Evolutionary conservation across 2,329 filamentous ascomycete genomes (phyloP).

Genomic region (Fusarium sambucinum): DNA sequence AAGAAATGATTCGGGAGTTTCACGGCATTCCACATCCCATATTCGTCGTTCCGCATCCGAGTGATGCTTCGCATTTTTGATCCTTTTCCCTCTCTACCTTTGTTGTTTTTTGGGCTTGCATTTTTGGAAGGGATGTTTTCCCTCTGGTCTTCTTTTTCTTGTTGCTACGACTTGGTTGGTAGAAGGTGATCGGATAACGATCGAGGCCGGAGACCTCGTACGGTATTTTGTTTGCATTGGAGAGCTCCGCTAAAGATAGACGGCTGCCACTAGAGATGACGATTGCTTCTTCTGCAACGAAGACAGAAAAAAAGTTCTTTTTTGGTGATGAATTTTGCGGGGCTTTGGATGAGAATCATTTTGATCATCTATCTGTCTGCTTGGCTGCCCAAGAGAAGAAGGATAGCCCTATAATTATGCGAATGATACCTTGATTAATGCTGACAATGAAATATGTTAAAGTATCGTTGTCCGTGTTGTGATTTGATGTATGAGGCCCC

Average conservation of each 20-base stretch:
- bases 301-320: slow-evolving; percentile 44
- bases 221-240: slow-evolving; percentile 17
- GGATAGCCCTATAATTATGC: slow-evolving; percentile 12
- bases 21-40: slow-evolving; percentile 27
- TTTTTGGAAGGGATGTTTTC: slow-evolving; percentile 17
- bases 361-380: slow-evolving; percentile 24
- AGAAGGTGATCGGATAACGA: slow-evolving; percentile 19
- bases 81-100: neutral
- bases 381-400: slow-evolving; percentile 13
- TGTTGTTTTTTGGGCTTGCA: slow-evolving; percentile 28
- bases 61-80: slow-evolving; percentile 27
- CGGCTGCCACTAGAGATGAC: slow-evolving; percentile 43
- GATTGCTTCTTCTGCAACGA: slow-evolving; percentile 36
- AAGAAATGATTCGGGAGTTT: slow-evolving; percentile 36
- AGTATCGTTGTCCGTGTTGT: neutral
- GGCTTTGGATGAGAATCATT: slow-evolving; percentile 29
- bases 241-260: slow-evolving; percentile 30
- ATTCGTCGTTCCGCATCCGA: slow-evolving; percentile 29
- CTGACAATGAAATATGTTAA: slow-evolving; percentile 23
- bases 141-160: slow-evolving; percentile 14
- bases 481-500: neutral
- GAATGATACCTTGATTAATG: slow-evolving; percentile 42
- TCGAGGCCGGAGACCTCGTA: slow-evolving; percentile 35
- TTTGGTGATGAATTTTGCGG: slow-evolving; percentile 24
- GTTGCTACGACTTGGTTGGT: slow-evolving; percentile 18